Percentiles rank a stretch among this genome's conserved stretches.
Conservation (phyloP, 1,284 basidiomycete genomes). For the Rhodotorula sp. region DNA sequence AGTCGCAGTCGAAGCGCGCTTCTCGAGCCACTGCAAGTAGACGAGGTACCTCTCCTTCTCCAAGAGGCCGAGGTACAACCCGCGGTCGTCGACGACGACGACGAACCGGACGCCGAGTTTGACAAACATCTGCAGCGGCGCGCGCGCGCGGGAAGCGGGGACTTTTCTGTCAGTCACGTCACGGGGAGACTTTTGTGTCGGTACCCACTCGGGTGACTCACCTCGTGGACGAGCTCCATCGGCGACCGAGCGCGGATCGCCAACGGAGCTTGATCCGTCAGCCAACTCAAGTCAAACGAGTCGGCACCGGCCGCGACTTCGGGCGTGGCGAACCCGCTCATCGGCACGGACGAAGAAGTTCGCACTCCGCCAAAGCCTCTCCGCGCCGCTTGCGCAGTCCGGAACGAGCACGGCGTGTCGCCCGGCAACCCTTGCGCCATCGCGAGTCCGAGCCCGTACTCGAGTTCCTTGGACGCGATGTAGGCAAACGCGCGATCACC, state of each 20-base stretch:
- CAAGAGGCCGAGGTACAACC: slow-evolving; percentile 82
- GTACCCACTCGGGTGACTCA: neutral
- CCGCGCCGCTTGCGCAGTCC: slow-evolving; percentile 12
- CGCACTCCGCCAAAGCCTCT: neutral
- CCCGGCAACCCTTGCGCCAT: slow-evolving; percentile 19
- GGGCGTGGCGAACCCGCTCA: neutral
- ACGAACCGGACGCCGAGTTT: slow-evolving; percentile 90
- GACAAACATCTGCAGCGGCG: slow-evolving; percentile 67
- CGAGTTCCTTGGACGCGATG: slow-evolving; percentile 86
- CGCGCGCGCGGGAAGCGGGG: slow-evolving; percentile 62
- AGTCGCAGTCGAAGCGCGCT: neutral
- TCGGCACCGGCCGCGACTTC: neutral
- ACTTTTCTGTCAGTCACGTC: neutral
- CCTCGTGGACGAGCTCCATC: slow-evolving; percentile 37
- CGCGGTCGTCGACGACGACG: slow-evolving; percentile 76
- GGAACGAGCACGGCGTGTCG: slow-evolving; percentile 35
- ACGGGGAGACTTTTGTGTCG: neutral
- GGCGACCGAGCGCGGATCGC: slow-evolving; percentile 30
- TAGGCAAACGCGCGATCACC: slow-evolving; percentile 70
- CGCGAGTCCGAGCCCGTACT: slow-evolving; percentile 67
- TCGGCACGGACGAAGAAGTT: slow-evolving; percentile 39
- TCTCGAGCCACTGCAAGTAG: slow-evolving; percentile 34
- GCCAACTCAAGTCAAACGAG: slow-evolving; percentile 52
- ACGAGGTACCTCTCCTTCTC: slow-evolving; percentile 70
- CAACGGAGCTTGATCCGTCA: slow-evolving; percentile 39